Conservation (phyloP, 371 early-diverging fungal species). For the Mortierella sp. region DNA sequence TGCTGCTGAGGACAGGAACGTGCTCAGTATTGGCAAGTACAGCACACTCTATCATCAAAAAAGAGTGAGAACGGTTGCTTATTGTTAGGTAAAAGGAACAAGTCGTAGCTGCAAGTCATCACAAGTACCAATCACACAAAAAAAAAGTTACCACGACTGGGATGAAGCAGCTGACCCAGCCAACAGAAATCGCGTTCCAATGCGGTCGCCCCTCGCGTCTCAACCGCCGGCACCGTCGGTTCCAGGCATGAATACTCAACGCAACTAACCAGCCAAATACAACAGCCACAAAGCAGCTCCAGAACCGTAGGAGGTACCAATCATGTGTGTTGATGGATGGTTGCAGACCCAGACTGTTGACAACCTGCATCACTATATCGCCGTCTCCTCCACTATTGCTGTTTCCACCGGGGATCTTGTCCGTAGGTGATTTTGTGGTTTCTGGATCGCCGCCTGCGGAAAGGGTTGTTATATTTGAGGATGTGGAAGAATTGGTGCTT, state of each 20-base stretch:
- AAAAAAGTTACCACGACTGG: constrained; percentile 67
- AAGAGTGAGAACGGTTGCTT: neutral
- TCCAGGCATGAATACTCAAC: constrained; percentile 40
- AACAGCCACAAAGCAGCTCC: constrained; percentile 41
- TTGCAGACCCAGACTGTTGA: constrained; percentile 47
- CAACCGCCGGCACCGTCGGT: constrained; percentile 38
- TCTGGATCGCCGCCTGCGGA: neutral
- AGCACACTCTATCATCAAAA: constrained; percentile 32
- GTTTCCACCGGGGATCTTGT: too few species aligned
- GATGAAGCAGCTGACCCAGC: constrained; percentile 74
- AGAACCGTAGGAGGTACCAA: constrained; percentile 53
- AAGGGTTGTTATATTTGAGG: neutral
- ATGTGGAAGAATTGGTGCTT: neutral
- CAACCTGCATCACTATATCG: constrained; percentile 53
- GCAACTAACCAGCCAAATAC: constrained; percentile 40
- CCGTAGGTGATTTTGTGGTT: too few species aligned
- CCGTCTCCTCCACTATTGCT: constrained; percentile 12
- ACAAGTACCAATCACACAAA: neutral
- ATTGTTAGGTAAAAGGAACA: too few species aligned
- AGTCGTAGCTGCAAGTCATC: too few species aligned
- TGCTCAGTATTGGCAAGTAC: constrained; percentile 60
- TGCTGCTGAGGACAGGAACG: constrained; percentile 72
- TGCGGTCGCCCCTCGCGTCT: constrained; percentile 32
- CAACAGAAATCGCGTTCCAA: constrained; percentile 30
- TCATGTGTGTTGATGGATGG: constrained; percentile 50